Conservation (phyloP, 495 filamentous ascomycete species). For the Hypoxylon lienhwacheense region DNA sequence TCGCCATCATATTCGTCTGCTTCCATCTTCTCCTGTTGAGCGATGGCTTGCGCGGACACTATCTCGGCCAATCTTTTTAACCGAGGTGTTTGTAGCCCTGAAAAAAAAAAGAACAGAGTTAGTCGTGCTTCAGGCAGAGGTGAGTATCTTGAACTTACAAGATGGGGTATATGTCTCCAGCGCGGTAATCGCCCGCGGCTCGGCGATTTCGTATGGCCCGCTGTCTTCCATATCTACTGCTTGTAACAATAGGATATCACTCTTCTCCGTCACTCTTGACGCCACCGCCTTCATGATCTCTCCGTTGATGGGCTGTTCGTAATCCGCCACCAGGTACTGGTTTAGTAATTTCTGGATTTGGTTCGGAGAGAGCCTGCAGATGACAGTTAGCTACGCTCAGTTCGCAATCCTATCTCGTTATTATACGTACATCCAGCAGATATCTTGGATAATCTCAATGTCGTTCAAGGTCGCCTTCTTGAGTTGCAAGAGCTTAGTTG, state of each 20-base stretch:
- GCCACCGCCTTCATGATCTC: slow-evolving; percentile 99
- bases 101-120: slow-evolving; percentile 30
- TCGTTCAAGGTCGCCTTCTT: slow-evolving; percentile 99
- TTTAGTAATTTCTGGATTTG: slow-evolving; percentile 99
- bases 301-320: slow-evolving; percentile 98
- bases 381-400: slow-evolving; percentile 20
- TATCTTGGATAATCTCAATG: slow-evolving; percentile 99
- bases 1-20: slow-evolving; percentile 46
- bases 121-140: slow-evolving; percentile 2
- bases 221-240: slow-evolving; percentile 99
- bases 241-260: slow-evolving; percentile 86
- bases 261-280: slow-evolving; percentile 96
- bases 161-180: slow-evolving; percentile 97
- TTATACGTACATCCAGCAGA: slow-evolving; percentile 93
- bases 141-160: slow-evolving; percentile 58
- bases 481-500: slow-evolving; percentile 95
- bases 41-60: slow-evolving; percentile 91
- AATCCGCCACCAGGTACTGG: slow-evolving; percentile 98
- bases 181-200: slow-evolving; percentile 92
- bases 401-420: background rate
- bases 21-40: slow-evolving; percentile 85
- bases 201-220: slow-evolving; percentile 98
- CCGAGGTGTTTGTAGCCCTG: slow-evolving; percentile 93
- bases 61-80: slow-evolving; percentile 96
- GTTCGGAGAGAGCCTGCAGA: slow-evolving; percentile 83